phyloP scores from a whole-genome alignment of 306 rosid species.

The Ochetophila trinervis region DNA sequence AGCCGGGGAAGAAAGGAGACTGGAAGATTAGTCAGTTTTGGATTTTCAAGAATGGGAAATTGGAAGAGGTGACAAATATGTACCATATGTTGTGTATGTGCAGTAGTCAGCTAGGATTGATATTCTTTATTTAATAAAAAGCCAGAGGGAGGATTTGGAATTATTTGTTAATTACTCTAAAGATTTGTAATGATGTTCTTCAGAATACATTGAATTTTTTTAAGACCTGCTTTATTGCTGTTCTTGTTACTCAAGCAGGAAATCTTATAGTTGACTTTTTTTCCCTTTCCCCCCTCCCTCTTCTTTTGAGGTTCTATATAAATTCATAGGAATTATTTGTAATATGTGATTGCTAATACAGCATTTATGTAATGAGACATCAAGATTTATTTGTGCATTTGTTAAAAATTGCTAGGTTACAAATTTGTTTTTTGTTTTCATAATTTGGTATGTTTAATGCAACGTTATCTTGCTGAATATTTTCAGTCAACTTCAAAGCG shows the following conservation, averaged over 20 bases:
- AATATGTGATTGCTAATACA: conserved; percentile 43
- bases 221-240: conserved; percentile 41
- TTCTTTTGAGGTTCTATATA: conserved; percentile 21
- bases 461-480: too few relatives aligned
- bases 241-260: conserved; percentile 40
- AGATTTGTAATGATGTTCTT: conserved; percentile 48
- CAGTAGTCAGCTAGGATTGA: conserved; percentile 69
- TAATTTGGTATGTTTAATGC: not conserved
- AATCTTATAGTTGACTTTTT: conserved; percentile 3
- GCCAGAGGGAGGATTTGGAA: conserved; percentile 53
- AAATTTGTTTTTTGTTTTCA: not conserved
- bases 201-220: conserved; percentile 37
- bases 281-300: conserved; percentile 7
- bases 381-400: conserved; percentile 20
- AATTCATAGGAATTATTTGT: conserved; percentile 50
- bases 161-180: conserved; percentile 56
- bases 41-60: conserved; percentile 26
- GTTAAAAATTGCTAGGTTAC: conserved; percentile 11
- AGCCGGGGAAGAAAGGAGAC: conserved; percentile 22
- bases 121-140: conserved; percentile 78
- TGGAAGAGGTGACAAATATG: conserved; percentile 46
- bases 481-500: too few relatives aligned
- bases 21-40: conserved; percentile 23
- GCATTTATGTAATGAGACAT: conserved; percentile 39
- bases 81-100: conserved; percentile 79